A percentile compares a stretch with the other conserved stretches of the same genome.
Evolutionary conservation across 2,329 filamentous ascomycete genomes (phyloP).

Genomic region (Penicillium crustosum): DNA sequence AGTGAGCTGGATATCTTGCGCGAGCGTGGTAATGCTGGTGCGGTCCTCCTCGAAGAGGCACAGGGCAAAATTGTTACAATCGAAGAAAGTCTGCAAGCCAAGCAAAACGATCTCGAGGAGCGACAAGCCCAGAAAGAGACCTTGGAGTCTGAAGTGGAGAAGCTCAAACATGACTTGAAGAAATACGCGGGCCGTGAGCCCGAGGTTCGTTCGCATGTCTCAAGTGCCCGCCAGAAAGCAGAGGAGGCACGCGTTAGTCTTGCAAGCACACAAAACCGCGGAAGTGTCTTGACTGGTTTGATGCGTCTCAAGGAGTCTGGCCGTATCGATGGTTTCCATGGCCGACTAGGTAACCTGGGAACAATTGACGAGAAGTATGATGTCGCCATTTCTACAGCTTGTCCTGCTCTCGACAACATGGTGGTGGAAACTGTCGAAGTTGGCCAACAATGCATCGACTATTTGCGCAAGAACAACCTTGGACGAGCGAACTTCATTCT

Average conservation of each 20-base stretch:
- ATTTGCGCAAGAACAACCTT: conserved; percentile 94
- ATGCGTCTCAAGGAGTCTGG: conserved; percentile 96
- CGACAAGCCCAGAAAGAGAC: conserved; percentile 70
- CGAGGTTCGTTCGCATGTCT: conserved; percentile 78
- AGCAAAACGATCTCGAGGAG: conserved; percentile 71
- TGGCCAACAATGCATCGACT: conserved; percentile 96
- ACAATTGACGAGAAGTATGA: conserved; percentile 93
- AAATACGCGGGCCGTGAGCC: conserved; percentile 76
- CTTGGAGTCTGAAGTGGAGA: conserved; percentile 72
- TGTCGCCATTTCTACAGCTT: conserved; percentile 96
- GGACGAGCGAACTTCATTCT: conserved; percentile 97
- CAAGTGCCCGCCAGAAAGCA: conserved; percentile 86
- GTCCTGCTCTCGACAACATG: conserved; percentile 87
- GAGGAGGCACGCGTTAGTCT: conserved; percentile 92
- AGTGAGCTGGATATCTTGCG: conserved; percentile 89
- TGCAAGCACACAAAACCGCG: conserved; percentile 84
- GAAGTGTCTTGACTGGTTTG: conserved; percentile 84
- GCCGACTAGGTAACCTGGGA: conserved; percentile 88
- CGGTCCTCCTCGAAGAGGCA: conserved; percentile 78
- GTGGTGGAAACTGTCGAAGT: conserved; percentile 95
- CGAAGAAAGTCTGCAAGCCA: conserved; percentile 68
- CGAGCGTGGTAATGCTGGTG: conserved; percentile 85
- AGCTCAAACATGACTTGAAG: conserved; percentile 69
- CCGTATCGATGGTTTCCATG: conserved; percentile 95
- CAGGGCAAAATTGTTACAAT: conserved; percentile 75